Conservation (phyloP, 495 filamentous ascomycete genomes). For the Endocarpon pusillum region DNA sequence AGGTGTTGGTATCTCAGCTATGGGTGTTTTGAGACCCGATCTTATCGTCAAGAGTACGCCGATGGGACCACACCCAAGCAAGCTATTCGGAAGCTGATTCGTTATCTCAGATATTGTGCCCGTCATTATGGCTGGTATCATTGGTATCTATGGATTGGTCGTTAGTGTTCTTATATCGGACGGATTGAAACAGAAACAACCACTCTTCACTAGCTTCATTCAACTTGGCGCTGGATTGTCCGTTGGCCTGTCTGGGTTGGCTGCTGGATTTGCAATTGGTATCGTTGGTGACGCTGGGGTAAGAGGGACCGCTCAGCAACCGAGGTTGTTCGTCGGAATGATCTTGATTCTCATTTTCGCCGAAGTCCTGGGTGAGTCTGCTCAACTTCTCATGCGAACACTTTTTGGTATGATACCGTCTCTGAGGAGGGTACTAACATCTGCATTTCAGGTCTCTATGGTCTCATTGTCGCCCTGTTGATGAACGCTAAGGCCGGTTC, state of each 20-base stretch:
- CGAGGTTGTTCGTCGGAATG: constrained; percentile 97
- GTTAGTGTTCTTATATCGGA: constrained; percentile 97
- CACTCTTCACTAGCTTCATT: constrained; percentile 90
- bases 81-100: not conserved
- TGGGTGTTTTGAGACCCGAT: constrained; percentile 95
- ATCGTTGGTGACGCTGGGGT: constrained; percentile 99
- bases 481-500: constrained; percentile 82
- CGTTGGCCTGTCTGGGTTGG: constrained; percentile 91
- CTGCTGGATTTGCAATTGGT: constrained; percentile 95
- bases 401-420: too few relatives aligned
- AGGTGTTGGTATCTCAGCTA: constrained; percentile 93
- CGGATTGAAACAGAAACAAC: constrained; percentile 59
- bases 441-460: constrained; percentile 61
- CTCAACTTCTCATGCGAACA: constrained; percentile 6
- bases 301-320: constrained; percentile 93
- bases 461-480: constrained; percentile 91
- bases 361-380: constrained; percentile 79
- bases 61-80: not conserved
- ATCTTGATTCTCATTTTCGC: constrained; percentile 99
- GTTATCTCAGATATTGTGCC: constrained; percentile 76
- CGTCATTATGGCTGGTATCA: constrained; percentile 99
- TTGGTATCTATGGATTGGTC: constrained; percentile 99
- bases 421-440: too few relatives aligned
- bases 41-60: constrained; percentile 97
- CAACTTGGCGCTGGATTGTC: constrained; percentile 93